Evolutionary conservation across 2,329 filamentous ascomycete genomes (phyloP).

Genomic region (Aspergillus awamori): DNA sequence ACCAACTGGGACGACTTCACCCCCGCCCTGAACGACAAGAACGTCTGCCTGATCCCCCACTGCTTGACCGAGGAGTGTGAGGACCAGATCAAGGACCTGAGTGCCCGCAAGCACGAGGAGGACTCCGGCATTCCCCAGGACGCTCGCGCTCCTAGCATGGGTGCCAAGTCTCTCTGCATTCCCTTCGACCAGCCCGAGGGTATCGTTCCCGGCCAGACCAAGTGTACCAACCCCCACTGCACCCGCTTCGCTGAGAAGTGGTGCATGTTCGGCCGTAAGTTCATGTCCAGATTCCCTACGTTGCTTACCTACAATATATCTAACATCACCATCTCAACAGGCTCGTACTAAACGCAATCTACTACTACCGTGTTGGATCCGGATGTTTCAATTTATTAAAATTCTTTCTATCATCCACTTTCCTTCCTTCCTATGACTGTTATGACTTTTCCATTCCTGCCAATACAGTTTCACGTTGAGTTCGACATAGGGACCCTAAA

Average conservation of each 20-base stretch:
- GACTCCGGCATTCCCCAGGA: conserved; percentile 71
- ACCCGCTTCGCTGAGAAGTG: conserved; percentile 74
- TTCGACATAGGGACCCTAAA: neutral
- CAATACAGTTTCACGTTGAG: conserved; percentile 9
- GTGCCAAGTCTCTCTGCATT: conserved; percentile 75
- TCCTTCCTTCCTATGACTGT: conserved; percentile 16
- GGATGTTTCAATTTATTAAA: neutral
- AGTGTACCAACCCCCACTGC: conserved; percentile 91
- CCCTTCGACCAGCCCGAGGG: conserved; percentile 85
- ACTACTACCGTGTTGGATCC: neutral
- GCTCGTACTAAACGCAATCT: conserved; percentile 32
- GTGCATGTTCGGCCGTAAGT: conserved; percentile 84
- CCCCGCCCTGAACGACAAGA: conserved; percentile 86
- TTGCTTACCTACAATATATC: neutral
- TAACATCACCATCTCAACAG: conserved; percentile 18
- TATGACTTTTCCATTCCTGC: conserved; percentile 15
- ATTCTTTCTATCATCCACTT: neutral
- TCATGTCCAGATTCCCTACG: neutral
- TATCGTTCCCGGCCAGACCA: conserved; percentile 76
- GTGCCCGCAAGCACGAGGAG: conserved; percentile 68
- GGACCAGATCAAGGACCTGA: conserved; percentile 92
- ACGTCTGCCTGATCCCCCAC: conserved; percentile 88
- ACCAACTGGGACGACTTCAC: conserved; percentile 90
- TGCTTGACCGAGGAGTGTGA: conserved; percentile 85
- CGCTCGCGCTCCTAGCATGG: conserved; percentile 73